Base-by-base conservation (phyloP, 371 early-diverging fungal species). In the Phascolomyces articulosus region DNA sequence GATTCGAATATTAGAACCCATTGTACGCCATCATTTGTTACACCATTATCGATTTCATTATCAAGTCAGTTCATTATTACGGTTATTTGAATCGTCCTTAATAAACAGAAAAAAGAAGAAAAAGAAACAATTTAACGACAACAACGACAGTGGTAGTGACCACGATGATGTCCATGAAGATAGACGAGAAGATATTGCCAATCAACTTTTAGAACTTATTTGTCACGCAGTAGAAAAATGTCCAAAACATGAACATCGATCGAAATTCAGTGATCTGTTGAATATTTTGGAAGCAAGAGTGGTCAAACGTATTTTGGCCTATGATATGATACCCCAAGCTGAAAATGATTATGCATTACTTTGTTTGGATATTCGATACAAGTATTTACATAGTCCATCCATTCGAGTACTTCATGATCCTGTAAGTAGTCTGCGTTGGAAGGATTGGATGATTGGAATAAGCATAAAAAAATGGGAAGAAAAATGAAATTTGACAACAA, bases 361-460 rank as follows among this genome's bases (percentile, higher is more conserved):
- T 3, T 83, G 80, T 51, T 55, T 83, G 2, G 59, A 69, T 24
- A 64, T 83, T 20, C 65, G 83, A 49, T 55, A 67, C 15, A 56
- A 66, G 4, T 83, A 83, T 65, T 63, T 83, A 3, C 78, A 80
- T 54, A 69, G 77, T 16, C 70, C 80, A 8, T 56, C 70, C 29
- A 78, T 83, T 15, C 75, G 83, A 58, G 71, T 64, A 13, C 61
- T 83, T 13, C 83, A 83, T 63, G 83, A 83, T 58, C 77, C 78
- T 21, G 82, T 79, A 74, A 71, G 74, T 64, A 29, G 6, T 26
- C 10, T 26, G 49, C 11, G 29, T n/a, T n/a, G n/a, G 16, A 65
- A 0, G 6, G 8, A 47, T 47, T 6, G 47, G 21, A 20, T 20
- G 47, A 26, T 34, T 21, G 26, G 34, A 11, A 34, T 34, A 11